Evolutionary conservation across 352 stramenopile species (phyloP), one percentile per base, ranked within the genome.

Genomic region (Phytophthora europaea): DNA sequence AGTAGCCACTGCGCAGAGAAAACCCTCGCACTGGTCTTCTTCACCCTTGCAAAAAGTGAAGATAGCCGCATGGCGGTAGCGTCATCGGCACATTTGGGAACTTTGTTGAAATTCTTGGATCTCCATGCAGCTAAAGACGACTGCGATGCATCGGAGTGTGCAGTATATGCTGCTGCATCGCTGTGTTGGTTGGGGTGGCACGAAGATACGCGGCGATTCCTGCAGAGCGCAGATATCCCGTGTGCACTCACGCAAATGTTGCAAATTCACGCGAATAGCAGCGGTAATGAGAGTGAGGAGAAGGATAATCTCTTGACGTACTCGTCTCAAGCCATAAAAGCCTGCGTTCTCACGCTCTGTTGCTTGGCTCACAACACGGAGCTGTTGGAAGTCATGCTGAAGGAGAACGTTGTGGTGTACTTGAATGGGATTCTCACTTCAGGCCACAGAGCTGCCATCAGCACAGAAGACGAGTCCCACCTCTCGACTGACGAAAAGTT

Each of bases 131-230:
- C 72, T n/a, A 74, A 67, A 48, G 33, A 28, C 4, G 56, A 81
- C 18, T 89, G 81, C 56, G 33, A 53, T 2, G 51, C 62, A 9
- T 70, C 62, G 0, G 71, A 78, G 15, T 88, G 76, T 43, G 72
- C 80, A 6, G 20, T 82, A 8, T 87, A 81, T 31, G 84, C 79
- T 6, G 74, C 83, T 8, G 79, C 85, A 0, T 81, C 84, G 6
- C 54, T 94, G 13, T 91, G 83, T 51, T 75, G 81, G 23, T 56
- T 95, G 13, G 77, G 75, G 8, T 95, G 88, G 86, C 75, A 95
- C 54, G 83, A 92, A n/a, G 57, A 72, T 9, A 89, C 85, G 2
- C 76, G 83, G 2, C 51, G 16, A 3, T 60, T 70, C 7, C 50
- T 91, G 0, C 68, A 89, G 16, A 50, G 68, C 9, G 64, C 76